phyloP scores from a whole-genome alignment of 495 filamentous ascomycete species.

The Daldinia loculata region DNA sequence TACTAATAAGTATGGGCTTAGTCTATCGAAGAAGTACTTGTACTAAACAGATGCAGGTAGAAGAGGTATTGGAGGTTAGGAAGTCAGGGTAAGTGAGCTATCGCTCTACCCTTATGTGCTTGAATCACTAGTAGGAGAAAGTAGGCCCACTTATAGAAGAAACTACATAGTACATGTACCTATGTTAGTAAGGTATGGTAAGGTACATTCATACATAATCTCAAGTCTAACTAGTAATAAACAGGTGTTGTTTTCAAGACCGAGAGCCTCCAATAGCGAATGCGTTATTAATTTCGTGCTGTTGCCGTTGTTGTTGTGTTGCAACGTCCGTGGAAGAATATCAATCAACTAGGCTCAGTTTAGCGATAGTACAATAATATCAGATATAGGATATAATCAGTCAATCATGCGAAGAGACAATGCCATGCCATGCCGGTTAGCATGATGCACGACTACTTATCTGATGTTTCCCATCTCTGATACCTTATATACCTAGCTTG shows the following conservation, averaged over 20 bases:
- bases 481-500: slow-evolving; percentile 12
- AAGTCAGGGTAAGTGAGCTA: background rate
- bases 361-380: background rate
- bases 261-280: slow-evolving; percentile 24
- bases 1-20: background rate
- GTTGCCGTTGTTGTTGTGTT: slow-evolving; percentile 12
- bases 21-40: background rate
- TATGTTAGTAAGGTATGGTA: background rate
- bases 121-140: slow-evolving; percentile 7
- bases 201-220: background rate
- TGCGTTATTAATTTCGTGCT: slow-evolving; percentile 38
- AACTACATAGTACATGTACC: slow-evolving; percentile 5
- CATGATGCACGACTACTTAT: slow-evolving; percentile 19
- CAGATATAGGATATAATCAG: background rate
- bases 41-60: background rate
- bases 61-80: background rate
- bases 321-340: slow-evolving; percentile 19
- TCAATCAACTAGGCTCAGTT: slow-evolving; percentile 7
- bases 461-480: slow-evolving; percentile 14
- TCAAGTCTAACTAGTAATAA: slow-evolving; percentile 9
- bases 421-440: slow-evolving; percentile 5
- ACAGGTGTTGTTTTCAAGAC: slow-evolving; percentile 33
- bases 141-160: slow-evolving; percentile 26
- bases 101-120: background rate
- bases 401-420: slow-evolving; percentile 11